Evolutionary conservation across 345 rosid species (phyloP), one percentile per base, ranked within the genome.

Genomic region (Hypericum androsaemum): DNA sequence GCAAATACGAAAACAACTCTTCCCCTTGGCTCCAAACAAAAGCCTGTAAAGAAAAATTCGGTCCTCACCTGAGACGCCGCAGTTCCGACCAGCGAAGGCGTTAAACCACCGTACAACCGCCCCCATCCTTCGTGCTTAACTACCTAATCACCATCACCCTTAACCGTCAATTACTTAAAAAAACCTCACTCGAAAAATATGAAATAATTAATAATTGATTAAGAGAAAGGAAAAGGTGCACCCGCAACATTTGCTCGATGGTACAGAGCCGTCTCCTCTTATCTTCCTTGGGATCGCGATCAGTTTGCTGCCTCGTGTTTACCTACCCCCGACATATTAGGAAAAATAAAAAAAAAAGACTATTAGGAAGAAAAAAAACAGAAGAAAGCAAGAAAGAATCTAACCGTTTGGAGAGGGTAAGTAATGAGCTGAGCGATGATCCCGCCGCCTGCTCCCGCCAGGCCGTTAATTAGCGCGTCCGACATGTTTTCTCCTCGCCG

Each of bases 361-460:
- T 22, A 22, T 22, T 22, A 22, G 0, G n/a, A 40, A 4, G 47
- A 47, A 47, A 59, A 10, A 7, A n/a, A 11, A 4, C 12, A 8
- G 11, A 43, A 53, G 38, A 13, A 39, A 11, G 28, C 36, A 36
- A 54, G 14, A 48, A 47, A 44, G 64, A 36, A 50, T n/a, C n/a
- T 60, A 66, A 88, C 98, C 44, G 89, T 81, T 74, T 88, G 97
- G 57, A 88, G 95, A 68, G 97, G 97, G 69, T 92, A 88, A 6
- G 95, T 85, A 63, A 88, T 76, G 46, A 92, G 86, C 51, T 88
- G 97, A 77, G 97, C 94, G 50, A 92, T 83, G 82, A 88, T 92
- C 73, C 97, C 97, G 10, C 95, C 98, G 35, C 94, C 94, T 32
- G 95, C 95, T 52, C 95, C 97, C 49, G 99, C 86, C 65, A 92